A percentile compares a stretch with the other conserved stretches of the same genome.
These are phyloP conservation scores for Pyronema domesticum DNA, from an alignment of 495 filamentous ascomycete species.

Conservation along the genomic window DNA sequence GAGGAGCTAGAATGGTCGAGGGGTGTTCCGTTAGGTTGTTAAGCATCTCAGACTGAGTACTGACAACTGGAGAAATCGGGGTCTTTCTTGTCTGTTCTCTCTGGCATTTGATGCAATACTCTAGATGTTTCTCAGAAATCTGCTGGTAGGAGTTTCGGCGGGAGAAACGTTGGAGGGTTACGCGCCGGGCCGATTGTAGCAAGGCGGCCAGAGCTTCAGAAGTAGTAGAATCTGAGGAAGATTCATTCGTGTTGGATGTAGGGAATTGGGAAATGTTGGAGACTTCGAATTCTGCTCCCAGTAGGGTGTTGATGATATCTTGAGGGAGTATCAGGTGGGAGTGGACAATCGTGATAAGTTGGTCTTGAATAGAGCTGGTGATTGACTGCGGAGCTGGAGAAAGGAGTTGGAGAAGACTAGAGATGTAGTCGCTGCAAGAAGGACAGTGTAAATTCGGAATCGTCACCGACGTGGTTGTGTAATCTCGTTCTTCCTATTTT, in stretches of 20 bases:
- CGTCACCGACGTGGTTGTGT: slow-evolving; percentile 11
- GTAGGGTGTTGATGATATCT: slow-evolving; percentile 13
- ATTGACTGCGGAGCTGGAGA: slow-evolving; percentile 14
- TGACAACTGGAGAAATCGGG: background rate
- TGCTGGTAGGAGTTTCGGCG: slow-evolving; percentile 24
- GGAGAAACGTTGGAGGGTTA: background rate
- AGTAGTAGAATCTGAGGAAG: background rate
- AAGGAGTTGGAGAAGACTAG: slow-evolving; percentile 15
- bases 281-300: slow-evolving; percentile 20
- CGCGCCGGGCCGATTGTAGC: background rate
- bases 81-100: too few species aligned
- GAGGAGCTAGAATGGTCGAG: background rate
- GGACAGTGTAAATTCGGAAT: slow-evolving; percentile 21
- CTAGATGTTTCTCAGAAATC: slow-evolving; percentile 11
- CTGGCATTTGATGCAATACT: too few species aligned
- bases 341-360: slow-evolving; percentile 16
- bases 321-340: slow-evolving; percentile 8
- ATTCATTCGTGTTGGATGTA: background rate
- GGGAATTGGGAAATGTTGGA: slow-evolving; percentile 3
- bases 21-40: background rate
- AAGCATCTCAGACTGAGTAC: background rate
- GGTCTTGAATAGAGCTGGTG: slow-evolving; percentile 12
- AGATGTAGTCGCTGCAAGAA: slow-evolving; percentile 14
- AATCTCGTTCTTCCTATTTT: too few species aligned
- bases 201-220: background rate